Conservation (phyloP, 1,284 basidiomycete species). For the Gastroboletus turbinatus region DNA sequence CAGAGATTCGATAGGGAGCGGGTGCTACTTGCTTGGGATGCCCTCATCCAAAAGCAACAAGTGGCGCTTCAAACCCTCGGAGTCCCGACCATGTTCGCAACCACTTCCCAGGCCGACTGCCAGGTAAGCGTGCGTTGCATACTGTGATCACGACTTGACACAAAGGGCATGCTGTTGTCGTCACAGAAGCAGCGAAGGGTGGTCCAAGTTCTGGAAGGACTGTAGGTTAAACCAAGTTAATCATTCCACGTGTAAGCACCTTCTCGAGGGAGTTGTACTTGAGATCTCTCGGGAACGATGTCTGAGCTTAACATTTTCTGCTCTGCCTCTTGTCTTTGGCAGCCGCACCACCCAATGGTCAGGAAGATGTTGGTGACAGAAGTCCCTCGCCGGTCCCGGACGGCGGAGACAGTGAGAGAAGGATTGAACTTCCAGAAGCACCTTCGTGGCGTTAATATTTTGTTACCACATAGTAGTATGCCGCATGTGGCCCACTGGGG, state of each 20-base stretch:
- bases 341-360: background rate
- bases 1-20: slow-evolving; percentile 63
- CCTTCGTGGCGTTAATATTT: slow-evolving; percentile 12
- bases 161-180: slow-evolving; percentile 3
- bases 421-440: slow-evolving; percentile 5
- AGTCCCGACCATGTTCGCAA: slow-evolving; percentile 70
- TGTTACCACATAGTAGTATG: slow-evolving; percentile 8
- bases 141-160: background rate
- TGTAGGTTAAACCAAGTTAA: slow-evolving; percentile 14
- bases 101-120: slow-evolving; percentile 45
- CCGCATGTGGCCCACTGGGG: background rate
- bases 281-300: background rate
- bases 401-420: slow-evolving; percentile 7
- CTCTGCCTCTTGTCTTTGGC: background rate
- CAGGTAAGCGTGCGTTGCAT: slow-evolving; percentile 47
- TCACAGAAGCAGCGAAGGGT: slow-evolving; percentile 45
- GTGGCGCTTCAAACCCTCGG: slow-evolving; percentile 52
- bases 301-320: background rate
- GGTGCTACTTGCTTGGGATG: slow-evolving; percentile 70
- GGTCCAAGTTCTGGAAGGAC: slow-evolving; percentile 38
- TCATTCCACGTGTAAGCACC: slow-evolving; percentile 3
- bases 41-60: slow-evolving; percentile 69
- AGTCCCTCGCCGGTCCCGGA: slow-evolving; percentile 4
- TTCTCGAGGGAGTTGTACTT: background rate
- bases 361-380: background rate